These are phyloP conservation scores for Stagonosporopsis tanaceti DNA, from an alignment of 2,329 filamentous ascomycete genomes.

Conservation along the genomic window DNA sequence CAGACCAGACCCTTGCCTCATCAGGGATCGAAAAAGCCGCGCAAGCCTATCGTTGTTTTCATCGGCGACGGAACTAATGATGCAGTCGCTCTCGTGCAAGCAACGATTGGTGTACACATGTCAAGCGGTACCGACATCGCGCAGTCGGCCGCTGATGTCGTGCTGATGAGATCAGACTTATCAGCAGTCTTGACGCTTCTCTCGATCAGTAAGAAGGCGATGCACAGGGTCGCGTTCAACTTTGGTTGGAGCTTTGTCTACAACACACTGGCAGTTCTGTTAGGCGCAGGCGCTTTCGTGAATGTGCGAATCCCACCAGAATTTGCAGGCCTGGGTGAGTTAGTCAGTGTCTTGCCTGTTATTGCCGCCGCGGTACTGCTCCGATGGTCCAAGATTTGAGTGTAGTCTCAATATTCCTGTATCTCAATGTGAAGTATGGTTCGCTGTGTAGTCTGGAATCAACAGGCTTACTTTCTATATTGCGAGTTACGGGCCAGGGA, in stretches of 20 bases:
- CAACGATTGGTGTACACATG: slow-evolving; percentile 75
- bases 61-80: slow-evolving; percentile 85
- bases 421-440: not conserved
- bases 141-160: slow-evolving; percentile 70
- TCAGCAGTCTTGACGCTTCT: slow-evolving; percentile 65
- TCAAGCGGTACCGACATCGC: slow-evolving; percentile 68
- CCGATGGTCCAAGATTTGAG: slow-evolving; percentile 44
- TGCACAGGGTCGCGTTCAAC: slow-evolving; percentile 65
- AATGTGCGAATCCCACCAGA: slow-evolving; percentile 66
- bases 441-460: not conserved
- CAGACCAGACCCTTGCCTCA: slow-evolving; percentile 7
- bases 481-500: not conserved
- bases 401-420: not conserved
- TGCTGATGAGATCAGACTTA: slow-evolving; percentile 68
- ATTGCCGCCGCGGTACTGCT: slow-evolving; percentile 63
- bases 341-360: slow-evolving; percentile 77
- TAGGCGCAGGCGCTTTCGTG: slow-evolving; percentile 67
- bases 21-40: slow-evolving; percentile 1
- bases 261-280: slow-evolving; percentile 72
- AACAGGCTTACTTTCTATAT: not conserved
- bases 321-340: slow-evolving; percentile 74
- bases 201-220: slow-evolving; percentile 56
- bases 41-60: slow-evolving; percentile 65
- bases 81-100: slow-evolving; percentile 73
- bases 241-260: slow-evolving; percentile 76